Percentiles rank a stretch among this genome's conserved stretches.
These are phyloP conservation scores for Termitomyces sp. DNA, from an alignment of 768 basidiomycete genomes.

Conservation along the genomic window DNA sequence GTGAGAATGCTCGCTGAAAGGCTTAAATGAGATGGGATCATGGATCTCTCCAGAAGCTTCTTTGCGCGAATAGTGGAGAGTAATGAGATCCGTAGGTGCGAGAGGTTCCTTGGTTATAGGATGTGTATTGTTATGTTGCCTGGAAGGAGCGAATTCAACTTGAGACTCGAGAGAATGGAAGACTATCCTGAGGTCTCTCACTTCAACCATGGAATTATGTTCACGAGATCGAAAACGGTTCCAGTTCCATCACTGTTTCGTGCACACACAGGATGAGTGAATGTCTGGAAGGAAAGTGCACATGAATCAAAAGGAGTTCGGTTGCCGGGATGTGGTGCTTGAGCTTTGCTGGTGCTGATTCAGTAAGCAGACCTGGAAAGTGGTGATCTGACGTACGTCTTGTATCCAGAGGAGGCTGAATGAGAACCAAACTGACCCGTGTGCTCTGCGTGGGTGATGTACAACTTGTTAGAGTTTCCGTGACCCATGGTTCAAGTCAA, in stretches of 20 bases:
- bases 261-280: conserved; percentile 84
- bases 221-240: conserved; percentile 81
- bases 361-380: conserved; percentile 10
- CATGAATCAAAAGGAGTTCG: conserved; percentile 89
- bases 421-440: conserved; percentile 78
- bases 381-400: conserved; percentile 38
- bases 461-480: conserved; percentile 83
- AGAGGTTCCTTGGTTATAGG: conserved; percentile 74
- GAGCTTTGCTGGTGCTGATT: conserved; percentile 48
- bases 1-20: conserved; percentile 94
- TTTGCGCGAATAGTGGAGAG: conserved; percentile 81
- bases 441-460: conserved; percentile 89
- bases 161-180: neutral
- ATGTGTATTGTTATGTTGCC: conserved; percentile 79
- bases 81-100: conserved; percentile 69
- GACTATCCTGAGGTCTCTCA: conserved; percentile 32
- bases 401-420: conserved; percentile 74
- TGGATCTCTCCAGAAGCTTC: conserved; percentile 80
- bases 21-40: conserved; percentile 97
- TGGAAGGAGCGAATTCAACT: conserved; percentile 24
- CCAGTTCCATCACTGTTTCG: conserved; percentile 80
- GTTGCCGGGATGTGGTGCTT: conserved; percentile 61
- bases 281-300: conserved; percentile 86
- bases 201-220: conserved; percentile 96
- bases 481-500: conserved; percentile 68